Base-by-base conservation (phyloP, 768 basidiomycete genomes). In the Pleurotus citrinopileatus region DNA sequence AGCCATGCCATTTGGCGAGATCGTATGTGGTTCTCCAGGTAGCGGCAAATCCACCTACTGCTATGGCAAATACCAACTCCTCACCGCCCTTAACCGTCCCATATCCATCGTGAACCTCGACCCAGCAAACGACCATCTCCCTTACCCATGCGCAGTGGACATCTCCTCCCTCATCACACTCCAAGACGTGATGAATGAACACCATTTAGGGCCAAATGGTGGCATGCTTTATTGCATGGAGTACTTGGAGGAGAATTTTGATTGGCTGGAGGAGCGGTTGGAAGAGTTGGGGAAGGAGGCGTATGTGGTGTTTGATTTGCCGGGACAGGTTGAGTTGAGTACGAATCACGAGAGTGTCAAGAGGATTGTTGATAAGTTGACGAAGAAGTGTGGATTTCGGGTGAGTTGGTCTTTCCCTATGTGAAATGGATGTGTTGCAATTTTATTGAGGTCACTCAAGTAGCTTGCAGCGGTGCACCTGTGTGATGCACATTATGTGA, bases 221-320 rank as follows among this genome's bases (percentile, higher is more conserved):
- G 96, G 83, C 4, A 91, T 98, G 87, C 70, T 98, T 23, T 98
- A 94, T 63, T 96, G 94, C 65, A 89, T 97, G 81, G 95, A 98
- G 65, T 97, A 98, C 63, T 80, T 99, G 8, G 95, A 98, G 62
- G 84, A 78, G n/a, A 98, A 98, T 68, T 84, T 86, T 58, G 97
- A 98, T 67, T 89, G 89, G 86, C 76, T 96, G 8, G 83, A 91
- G 68, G 81, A 79, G 52, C 73, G 80, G 32, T 66, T 94, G 61
- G 74, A 72, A 51, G 84, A 80, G 61, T 73, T 89, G 19, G 87
- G 83, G 15, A 72, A 75, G 23, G 89, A 91, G 58, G 84, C 84
- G 20, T 98, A 96, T 69, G 81, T 98, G 34, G 75, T 99, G 29
- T 97, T 99, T 67, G 97, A 99, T 67, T 80, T 97, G 3, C 94